Base-by-base conservation (phyloP, 768 basidiomycete species). In the Suillus clintonianus region DNA sequence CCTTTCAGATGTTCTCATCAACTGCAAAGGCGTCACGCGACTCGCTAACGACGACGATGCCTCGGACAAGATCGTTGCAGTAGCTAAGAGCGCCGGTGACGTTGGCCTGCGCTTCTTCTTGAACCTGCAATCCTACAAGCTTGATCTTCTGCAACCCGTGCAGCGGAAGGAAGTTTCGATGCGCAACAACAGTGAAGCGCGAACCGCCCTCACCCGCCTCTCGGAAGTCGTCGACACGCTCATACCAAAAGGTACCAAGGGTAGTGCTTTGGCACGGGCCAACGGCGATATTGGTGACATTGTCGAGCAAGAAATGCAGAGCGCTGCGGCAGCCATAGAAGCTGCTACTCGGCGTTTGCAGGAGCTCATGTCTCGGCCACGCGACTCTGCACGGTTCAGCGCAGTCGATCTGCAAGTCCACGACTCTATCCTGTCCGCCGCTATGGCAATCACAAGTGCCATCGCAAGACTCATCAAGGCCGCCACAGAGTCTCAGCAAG, bases 401-500 rank as follows among this genome's bases (percentile, higher is more conserved):
- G 92, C 94, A 8, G 84, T 98, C 61, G 97, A 99, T 73, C 76
- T 99, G 5, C 93, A 98, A 76, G 97, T 99, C 51, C 97, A 99
- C 81, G 97, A 99, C 75, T 93, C 97, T 14, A 99, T 99, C 72
- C 86, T 99, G 48, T 82, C 90, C 15, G 90, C 97, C 9, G 94
- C 97, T 5, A 85, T 99, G 81, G 95, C 93, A 5, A 99, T 99
- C 81, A 98, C 97, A 17, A 92, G 80, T 71, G 97, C 97, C 34
- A 99, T 99, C 71, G 92, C 88, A 19, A 89, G 95, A 39, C 87
- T 99, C 63, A 99, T 99, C 73, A 86, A 91, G 74, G 97, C 97
- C 10, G 97, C 97, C 24, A 97, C 97, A 1, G 96, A 96, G 42
- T 98, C 96, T 58, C 97, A 99, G 77, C 88, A 98, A 75, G 97